phyloP scores from a whole-genome alignment of 2,329 filamentous ascomycete genomes.

The Phyllosticta paracitricarpa region DNA sequence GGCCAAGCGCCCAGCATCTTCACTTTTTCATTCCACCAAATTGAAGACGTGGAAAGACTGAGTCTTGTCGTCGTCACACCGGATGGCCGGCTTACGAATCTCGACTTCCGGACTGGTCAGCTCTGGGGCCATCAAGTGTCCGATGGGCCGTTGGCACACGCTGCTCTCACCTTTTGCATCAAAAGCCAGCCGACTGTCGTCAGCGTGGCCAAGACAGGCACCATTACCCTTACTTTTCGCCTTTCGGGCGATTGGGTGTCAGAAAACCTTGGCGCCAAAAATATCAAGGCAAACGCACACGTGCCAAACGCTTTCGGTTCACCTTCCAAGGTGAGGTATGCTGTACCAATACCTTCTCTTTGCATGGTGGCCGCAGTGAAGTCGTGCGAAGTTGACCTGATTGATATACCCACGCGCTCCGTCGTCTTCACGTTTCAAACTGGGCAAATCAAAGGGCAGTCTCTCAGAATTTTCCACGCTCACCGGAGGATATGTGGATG shows the following conservation, averaged over 20 bases:
- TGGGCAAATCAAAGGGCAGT: slow-evolving; percentile 47
- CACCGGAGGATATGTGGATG: slow-evolving; percentile 42
- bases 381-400: slow-evolving; percentile 46
- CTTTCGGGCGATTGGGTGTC: slow-evolving; percentile 19
- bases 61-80: slow-evolving; percentile 52
- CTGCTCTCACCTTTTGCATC: slow-evolving; percentile 18
- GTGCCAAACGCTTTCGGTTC: slow-evolving; percentile 21
- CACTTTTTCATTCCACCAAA: slow-evolving; percentile 44
- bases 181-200: slow-evolving; percentile 23
- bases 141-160: slow-evolving; percentile 19
- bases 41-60: slow-evolving; percentile 20
- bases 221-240: slow-evolving; percentile 22
- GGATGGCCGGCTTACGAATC: slow-evolving; percentile 53
- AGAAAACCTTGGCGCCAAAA: slow-evolving; percentile 23
- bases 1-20: slow-evolving; percentile 53
- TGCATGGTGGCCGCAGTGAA: slow-evolving; percentile 53
- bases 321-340: slow-evolving; percentile 41
- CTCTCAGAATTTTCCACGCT: slow-evolving; percentile 52
- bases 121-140: slow-evolving; percentile 22
- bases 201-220: slow-evolving; percentile 24
- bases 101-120: slow-evolving; percentile 38
- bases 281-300: background rate
- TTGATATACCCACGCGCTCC: slow-evolving; percentile 48
- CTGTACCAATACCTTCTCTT: slow-evolving; percentile 50
- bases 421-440: slow-evolving; percentile 55